phyloP scores from a whole-genome alignment of 2,329 filamentous ascomycete genomes.

The Colletotrichum spaethianum region DNA sequence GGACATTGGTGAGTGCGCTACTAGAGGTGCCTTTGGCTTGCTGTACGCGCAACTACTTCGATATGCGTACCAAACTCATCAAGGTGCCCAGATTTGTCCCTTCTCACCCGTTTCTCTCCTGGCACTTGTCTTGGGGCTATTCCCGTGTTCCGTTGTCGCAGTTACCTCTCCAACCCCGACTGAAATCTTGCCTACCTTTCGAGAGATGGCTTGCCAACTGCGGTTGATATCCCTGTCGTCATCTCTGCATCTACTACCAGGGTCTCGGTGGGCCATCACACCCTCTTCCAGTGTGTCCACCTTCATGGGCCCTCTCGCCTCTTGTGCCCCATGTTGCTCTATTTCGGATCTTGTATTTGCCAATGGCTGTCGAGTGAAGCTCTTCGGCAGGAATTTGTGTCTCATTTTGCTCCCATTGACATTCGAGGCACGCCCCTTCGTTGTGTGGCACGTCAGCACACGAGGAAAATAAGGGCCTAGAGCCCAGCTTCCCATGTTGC shows the following conservation, averaged over 20 bases:
- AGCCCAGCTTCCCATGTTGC: slow-evolving; percentile 30
- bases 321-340: slow-evolving; percentile 23
- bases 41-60: not conserved
- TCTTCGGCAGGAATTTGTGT: not conserved
- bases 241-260: slow-evolving; percentile 26
- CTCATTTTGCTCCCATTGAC: slow-evolving; percentile 30
- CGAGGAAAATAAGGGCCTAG: slow-evolving; percentile 13
- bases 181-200: slow-evolving; percentile 16
- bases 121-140: slow-evolving; percentile 1
- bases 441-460: slow-evolving; percentile 26
- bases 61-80: slow-evolving; percentile 23
- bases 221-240: slow-evolving; percentile 28
- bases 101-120: slow-evolving; percentile 2
- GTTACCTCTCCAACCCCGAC: not conserved
- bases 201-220: slow-evolving; percentile 24
- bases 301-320: slow-evolving; percentile 26
- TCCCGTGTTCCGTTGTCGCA: slow-evolving; percentile 6
- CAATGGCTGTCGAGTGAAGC: slow-evolving; percentile 27
- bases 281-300: slow-evolving; percentile 12
- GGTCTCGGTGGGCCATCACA: slow-evolving; percentile 19
- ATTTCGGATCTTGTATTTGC: slow-evolving; percentile 21
- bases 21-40: not conserved
- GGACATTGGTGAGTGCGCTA: not conserved
- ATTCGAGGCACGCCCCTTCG: slow-evolving; percentile 25
- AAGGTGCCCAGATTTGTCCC: not conserved